Conservation (phyloP, 179 eudicot species). For the Silene noctiflora region DNA sequence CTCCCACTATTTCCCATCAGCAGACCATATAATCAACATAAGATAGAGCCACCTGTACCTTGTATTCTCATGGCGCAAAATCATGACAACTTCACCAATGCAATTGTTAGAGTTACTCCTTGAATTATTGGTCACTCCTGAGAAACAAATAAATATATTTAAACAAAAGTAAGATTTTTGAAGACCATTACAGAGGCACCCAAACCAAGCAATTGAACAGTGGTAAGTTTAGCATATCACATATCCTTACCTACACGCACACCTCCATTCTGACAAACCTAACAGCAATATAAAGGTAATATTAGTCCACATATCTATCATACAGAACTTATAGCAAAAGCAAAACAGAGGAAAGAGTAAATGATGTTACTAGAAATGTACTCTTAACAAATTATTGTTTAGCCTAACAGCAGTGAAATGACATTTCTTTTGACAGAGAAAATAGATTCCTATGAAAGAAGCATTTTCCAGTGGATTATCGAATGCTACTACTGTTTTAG, state of each 20-base stretch:
- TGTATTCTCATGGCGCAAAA: slow-evolving; percentile 33
- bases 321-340: background rate
- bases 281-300: slow-evolving; percentile 18
- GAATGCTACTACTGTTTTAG: background rate
- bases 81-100: slow-evolving; percentile 70
- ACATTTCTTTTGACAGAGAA: background rate
- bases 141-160: slow-evolving; percentile 17
- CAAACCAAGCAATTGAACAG: slow-evolving; percentile 3
- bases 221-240: slow-evolving; percentile 6
- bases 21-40: background rate
- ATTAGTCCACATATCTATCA: slow-evolving; percentile 27
- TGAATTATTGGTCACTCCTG: slow-evolving; percentile 31
- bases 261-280: slow-evolving; percentile 61
- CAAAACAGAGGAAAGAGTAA: background rate
- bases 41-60: slow-evolving; percentile 37
- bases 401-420: background rate
- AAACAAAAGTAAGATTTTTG: slow-evolving; percentile 7
- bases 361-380: background rate
- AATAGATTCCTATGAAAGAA: background rate
- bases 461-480: background rate
- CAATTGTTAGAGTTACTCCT: slow-evolving; percentile 47
- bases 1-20: background rate
- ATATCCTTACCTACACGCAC: slow-evolving; percentile 45
- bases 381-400: background rate
- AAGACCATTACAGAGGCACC: slow-evolving; percentile 4